Evolutionary conservation across 2,329 filamentous ascomycete species (phyloP).

Genomic region (Colletotrichum tanaceti): DNA sequence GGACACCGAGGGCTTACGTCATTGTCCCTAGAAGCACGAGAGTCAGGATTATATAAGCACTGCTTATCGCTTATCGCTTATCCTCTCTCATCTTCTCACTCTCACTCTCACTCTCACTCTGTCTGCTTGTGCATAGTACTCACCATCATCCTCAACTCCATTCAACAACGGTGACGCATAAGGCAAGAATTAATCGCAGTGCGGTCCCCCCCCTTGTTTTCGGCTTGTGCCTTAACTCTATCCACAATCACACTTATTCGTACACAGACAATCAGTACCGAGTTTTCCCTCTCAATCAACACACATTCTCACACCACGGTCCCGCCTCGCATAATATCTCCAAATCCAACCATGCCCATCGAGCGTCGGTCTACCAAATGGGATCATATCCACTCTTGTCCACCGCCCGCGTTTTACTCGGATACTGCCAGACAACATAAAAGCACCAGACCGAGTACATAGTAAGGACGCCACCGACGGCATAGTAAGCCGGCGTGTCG

Average conservation of each 20-base stretch:
- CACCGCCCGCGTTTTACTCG: conserved; percentile 13
- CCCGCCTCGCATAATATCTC: too few relatives aligned
- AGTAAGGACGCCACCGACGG: conserved; percentile 9
- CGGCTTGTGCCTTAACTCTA: too few relatives aligned
- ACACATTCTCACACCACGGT: too few relatives aligned
- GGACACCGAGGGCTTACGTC: conserved; percentile 1
- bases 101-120: not conserved
- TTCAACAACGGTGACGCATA: too few relatives aligned
- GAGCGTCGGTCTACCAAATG: conserved; percentile 12
- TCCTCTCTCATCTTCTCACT: not conserved
- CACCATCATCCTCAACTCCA: too few relatives aligned
- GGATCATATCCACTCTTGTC: conserved; percentile 8
- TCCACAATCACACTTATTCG: too few relatives aligned
- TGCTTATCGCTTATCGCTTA: too few relatives aligned
- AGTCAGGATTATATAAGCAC: conserved; percentile 19
- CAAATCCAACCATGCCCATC: not conserved
- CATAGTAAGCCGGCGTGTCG: conserved; percentile 11
- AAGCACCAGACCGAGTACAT: conserved; percentile 18
- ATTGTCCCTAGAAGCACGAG: not conserved
- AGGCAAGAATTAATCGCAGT: too few relatives aligned
- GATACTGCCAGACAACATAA: conserved; percentile 13
- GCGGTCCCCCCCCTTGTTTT: too few relatives aligned
- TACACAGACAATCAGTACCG: too few relatives aligned
- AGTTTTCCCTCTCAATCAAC: too few relatives aligned
- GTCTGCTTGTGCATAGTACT: too few relatives aligned